Evolutionary conservation across 1,139 yeast species (phyloP).

Genomic region (Yamadazyma atlantica): DNA sequence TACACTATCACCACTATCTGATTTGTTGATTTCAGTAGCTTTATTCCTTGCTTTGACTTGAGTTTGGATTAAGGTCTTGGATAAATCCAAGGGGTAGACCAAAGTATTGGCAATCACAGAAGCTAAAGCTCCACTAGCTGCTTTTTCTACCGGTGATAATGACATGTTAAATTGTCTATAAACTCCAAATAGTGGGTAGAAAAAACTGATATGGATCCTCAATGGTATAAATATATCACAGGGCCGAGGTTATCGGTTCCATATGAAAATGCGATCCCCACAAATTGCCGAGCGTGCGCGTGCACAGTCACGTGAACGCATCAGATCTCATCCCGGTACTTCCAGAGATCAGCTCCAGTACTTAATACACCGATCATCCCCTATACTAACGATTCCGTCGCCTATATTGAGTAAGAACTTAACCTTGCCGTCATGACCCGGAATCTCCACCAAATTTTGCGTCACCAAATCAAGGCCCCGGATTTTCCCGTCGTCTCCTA

Average conservation of each 20-base stretch:
- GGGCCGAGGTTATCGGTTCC: constrained; percentile 5
- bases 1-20: constrained; percentile 27
- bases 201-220: neutral
- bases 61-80: constrained; percentile 73
- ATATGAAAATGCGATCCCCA: constrained; percentile 11
- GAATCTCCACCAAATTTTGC: constrained; percentile 24
- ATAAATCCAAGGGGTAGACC: constrained; percentile 72
- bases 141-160: constrained; percentile 64
- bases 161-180: too few species aligned
- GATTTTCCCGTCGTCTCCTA: constrained; percentile 68
- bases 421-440: constrained; percentile 46
- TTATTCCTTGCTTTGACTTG: constrained; percentile 41
- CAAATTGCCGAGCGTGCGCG: constrained; percentile 2
- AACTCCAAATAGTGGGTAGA: too few species aligned
- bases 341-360: too few species aligned
- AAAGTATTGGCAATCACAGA: constrained; percentile 80
- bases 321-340: neutral
- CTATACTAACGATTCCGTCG: constrained; percentile 13
- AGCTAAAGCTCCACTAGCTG: constrained; percentile 83
- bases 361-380: constrained; percentile 14
- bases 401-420: constrained; percentile 42
- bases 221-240: constrained; percentile 1
- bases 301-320: neutral
- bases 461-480: constrained; percentile 52
- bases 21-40: constrained; percentile 19